Percentiles rank a stretch among this genome's conserved stretches.
Conservation (phyloP, 768 basidiomycete genomes). For the Leucosporidium yakuticum region DNA sequence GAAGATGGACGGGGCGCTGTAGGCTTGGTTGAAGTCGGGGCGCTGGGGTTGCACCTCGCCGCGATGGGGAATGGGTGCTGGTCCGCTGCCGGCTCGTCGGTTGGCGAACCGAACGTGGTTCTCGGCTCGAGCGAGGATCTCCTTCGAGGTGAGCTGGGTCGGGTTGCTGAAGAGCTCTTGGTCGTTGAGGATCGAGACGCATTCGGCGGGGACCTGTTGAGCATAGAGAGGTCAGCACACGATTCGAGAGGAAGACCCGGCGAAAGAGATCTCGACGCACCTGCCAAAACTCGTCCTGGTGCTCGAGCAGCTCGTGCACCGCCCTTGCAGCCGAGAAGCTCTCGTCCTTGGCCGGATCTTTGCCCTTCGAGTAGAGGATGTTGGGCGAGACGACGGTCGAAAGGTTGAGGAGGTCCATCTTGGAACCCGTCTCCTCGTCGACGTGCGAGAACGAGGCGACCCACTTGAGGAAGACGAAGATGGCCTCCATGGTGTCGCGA, state of each 20-base stretch:
- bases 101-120: constrained; percentile 4
- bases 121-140: constrained; percentile 55
- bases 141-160: constrained; percentile 84
- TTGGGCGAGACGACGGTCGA: constrained; percentile 98
- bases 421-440: constrained; percentile 93
- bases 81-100: background rate
- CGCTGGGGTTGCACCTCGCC: constrained; percentile 7
- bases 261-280: constrained; percentile 40
- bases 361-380: constrained; percentile 72
- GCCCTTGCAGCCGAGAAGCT: constrained; percentile 84
- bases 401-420: constrained; percentile 94
- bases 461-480: constrained; percentile 99
- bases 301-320: constrained; percentile 75
- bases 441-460: constrained; percentile 98
- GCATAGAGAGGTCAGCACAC: background rate
- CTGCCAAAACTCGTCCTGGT: constrained; percentile 92
- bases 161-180: constrained; percentile 85
- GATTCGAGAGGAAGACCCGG: too few relatives aligned
- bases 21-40: constrained; percentile 2
- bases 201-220: constrained; percentile 65
- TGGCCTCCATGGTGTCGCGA: constrained; percentile 93
- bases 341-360: constrained; percentile 83
- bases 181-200: constrained; percentile 76
- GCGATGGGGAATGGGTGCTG: background rate
- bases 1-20: background rate